These are phyloP conservation scores for Candida gigantensis DNA, from an alignment of 1,139 yeast genomes.

Conservation along the genomic window DNA sequence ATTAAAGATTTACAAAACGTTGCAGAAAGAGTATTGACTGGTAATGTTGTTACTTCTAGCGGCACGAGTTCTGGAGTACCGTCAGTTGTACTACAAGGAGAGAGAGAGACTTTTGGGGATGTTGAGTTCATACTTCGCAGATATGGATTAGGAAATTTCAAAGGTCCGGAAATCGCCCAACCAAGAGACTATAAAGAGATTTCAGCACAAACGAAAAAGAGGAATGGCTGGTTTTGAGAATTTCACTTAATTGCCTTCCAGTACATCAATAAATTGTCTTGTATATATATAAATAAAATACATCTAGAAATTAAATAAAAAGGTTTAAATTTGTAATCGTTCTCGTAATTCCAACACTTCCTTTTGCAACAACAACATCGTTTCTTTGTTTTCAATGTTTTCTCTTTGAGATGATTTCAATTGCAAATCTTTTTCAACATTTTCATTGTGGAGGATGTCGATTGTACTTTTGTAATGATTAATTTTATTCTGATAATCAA, in stretches of 20 bases:
- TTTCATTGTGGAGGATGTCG: slow-evolving; percentile 38
- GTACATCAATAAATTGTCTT: slow-evolving; percentile 1
- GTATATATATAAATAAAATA: slow-evolving; percentile 4
- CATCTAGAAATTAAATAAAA: not conserved
- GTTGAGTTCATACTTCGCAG: slow-evolving; percentile 62
- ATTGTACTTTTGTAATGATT: slow-evolving; percentile 36
- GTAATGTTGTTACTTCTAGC: slow-evolving; percentile 48
- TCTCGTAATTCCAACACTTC: slow-evolving; percentile 67
- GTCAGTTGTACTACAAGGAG: slow-evolving; percentile 87
- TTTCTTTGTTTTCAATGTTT: slow-evolving; percentile 52
- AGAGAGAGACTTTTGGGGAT: slow-evolving; percentile 83
- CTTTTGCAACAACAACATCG: slow-evolving; percentile 55
- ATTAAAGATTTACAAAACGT: slow-evolving; percentile 69
- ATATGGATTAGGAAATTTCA: slow-evolving; percentile 68
- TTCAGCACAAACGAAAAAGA: slow-evolving; percentile 1
- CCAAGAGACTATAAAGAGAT: slow-evolving; percentile 31
- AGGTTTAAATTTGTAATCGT: slow-evolving; percentile 19
- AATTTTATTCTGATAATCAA: slow-evolving; percentile 46
- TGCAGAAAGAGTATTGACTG: slow-evolving; percentile 76
- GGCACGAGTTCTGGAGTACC: slow-evolving; percentile 65
- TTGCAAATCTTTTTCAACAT: slow-evolving; percentile 43
- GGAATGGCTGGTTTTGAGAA: slow-evolving; percentile 2
- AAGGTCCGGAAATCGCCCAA: slow-evolving; percentile 24
- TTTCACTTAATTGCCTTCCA: no score
- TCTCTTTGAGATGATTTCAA: slow-evolving; percentile 38